A percentile compares a stretch with the other conserved stretches of the same genome.
Conservation (phyloP, 768 basidiomycete genomes). For the Lyophyllum semitale region DNA sequence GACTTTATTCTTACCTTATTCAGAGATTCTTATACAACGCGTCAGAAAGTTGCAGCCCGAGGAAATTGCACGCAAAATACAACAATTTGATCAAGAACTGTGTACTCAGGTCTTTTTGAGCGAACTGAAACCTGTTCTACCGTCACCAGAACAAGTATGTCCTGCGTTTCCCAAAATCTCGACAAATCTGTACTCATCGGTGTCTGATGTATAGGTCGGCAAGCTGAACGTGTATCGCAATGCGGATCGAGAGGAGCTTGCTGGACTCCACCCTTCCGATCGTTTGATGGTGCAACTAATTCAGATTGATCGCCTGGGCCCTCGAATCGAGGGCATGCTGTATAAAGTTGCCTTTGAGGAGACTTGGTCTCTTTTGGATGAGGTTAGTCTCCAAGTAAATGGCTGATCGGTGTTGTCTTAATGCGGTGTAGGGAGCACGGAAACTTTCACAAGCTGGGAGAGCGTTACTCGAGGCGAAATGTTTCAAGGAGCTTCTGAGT, state of each 20-base stretch:
- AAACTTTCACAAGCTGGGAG: constrained; percentile 83
- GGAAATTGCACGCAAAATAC: constrained; percentile 80
- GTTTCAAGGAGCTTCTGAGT: constrained; percentile 88
- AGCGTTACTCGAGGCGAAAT: constrained; percentile 75
- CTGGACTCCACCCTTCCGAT: constrained; percentile 89
- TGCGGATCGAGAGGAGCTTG: constrained; percentile 83
- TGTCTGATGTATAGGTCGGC: constrained; percentile 56
- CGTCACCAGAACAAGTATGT: constrained; percentile 85
- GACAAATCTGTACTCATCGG: neutral
- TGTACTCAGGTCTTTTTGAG: constrained; percentile 89
- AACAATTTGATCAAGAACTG: constrained; percentile 83
- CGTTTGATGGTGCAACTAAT: constrained; percentile 96
- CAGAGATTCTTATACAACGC: constrained; percentile 92
- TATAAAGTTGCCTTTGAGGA: constrained; percentile 90
- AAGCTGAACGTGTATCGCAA: constrained; percentile 90
- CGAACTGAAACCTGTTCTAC: constrained; percentile 85
- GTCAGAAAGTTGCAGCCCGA: constrained; percentile 84
- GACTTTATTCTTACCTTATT: too few species aligned
- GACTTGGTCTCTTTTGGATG: constrained; percentile 77
- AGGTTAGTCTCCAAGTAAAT: constrained; percentile 46
- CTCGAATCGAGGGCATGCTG: constrained; percentile 94
- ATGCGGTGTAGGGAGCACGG: constrained; percentile 62
- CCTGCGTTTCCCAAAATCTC: neutral
- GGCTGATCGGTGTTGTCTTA: neutral
- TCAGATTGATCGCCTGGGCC: constrained; percentile 85